Conservation (phyloP, 345 rosid species). For the Gossypium longicalyx region DNA sequence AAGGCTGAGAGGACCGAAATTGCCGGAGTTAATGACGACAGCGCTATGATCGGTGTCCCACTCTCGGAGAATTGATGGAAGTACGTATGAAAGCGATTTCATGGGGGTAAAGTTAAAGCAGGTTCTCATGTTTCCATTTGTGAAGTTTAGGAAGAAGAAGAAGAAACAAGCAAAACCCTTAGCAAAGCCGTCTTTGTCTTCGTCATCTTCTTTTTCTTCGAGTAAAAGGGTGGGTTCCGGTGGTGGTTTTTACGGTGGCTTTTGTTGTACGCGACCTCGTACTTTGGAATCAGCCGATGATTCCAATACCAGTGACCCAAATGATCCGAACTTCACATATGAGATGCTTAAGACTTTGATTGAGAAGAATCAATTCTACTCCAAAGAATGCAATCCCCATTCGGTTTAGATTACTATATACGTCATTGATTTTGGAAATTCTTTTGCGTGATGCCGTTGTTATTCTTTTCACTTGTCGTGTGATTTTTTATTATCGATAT, state of each 20-base stretch:
- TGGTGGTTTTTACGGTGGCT: conserved; percentile 17
- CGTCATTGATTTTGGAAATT: neutral
- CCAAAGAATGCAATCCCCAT: conserved; percentile 49
- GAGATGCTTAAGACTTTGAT: conserved; percentile 45
- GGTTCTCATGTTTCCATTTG: conserved; percentile 17
- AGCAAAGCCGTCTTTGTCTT: conserved; percentile 1
- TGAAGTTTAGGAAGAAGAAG: conserved; percentile 16
- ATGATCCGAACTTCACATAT: conserved; percentile 37
- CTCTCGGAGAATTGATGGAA: neutral
- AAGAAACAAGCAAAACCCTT: neutral
- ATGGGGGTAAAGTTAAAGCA: conserved; percentile 15
- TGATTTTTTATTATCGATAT: neutral
- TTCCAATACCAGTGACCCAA: conserved; percentile 42
- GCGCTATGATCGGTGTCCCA: neutral
- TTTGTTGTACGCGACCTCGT: conserved; percentile 35
- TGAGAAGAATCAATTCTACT: conserved; percentile 50
- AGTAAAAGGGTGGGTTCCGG: conserved; percentile 3
- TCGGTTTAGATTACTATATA: neutral
- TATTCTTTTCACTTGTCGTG: neutral
- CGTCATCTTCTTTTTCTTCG: conserved; percentile 14
- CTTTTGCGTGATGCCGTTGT: neutral
- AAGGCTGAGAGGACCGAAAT: neutral
- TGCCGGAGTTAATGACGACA: neutral
- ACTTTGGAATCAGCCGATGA: conserved; percentile 36
- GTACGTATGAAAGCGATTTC: neutral